phyloP scores from a whole-genome alignment of 805 yeast genomes.

The Candida krabiensis region DNA sequence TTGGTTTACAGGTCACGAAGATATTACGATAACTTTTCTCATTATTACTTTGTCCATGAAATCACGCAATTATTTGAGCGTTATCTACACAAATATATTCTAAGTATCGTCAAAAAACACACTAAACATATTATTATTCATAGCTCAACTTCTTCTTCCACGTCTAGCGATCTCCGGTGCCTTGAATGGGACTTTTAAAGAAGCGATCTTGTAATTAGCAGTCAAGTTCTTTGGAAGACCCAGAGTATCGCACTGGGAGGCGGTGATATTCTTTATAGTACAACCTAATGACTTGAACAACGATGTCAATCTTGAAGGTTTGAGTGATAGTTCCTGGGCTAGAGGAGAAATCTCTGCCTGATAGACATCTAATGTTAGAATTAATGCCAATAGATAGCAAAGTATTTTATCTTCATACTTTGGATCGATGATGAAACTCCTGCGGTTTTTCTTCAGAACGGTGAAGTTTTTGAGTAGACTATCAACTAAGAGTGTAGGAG shows the following conservation, averaged over 20 bases:
- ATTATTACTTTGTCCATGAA: no score
- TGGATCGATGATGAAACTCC: conserved; percentile 82
- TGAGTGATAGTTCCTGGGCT: conserved; percentile 80
- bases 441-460: conserved; percentile 64
- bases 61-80: no score
- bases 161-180: conserved; percentile 79
- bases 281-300: conserved; percentile 85
- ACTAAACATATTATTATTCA: no score
- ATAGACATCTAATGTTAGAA: conserved; percentile 75
- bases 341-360: conserved; percentile 74
- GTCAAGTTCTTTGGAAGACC: conserved; percentile 56
- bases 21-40: no score
- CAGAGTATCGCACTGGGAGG: conserved; percentile 71
- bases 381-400: conserved; percentile 70
- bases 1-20: no score
- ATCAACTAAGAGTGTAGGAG: conserved; percentile 75
- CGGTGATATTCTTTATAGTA: conserved; percentile 65
- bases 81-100: no score
- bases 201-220: conserved; percentile 72
- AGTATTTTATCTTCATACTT: conserved; percentile 82
- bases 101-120: no score
- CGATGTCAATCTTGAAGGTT: conserved; percentile 67
- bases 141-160: conserved; percentile 33
- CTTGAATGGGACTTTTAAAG: conserved; percentile 83
- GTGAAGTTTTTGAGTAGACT: conserved; percentile 74